A percentile compares a stretch with the other conserved stretches of the same genome.
Evolutionary conservation across 2,329 filamentous ascomycete genomes (phyloP).

Genomic region (Stachybotrys elegans): DNA sequence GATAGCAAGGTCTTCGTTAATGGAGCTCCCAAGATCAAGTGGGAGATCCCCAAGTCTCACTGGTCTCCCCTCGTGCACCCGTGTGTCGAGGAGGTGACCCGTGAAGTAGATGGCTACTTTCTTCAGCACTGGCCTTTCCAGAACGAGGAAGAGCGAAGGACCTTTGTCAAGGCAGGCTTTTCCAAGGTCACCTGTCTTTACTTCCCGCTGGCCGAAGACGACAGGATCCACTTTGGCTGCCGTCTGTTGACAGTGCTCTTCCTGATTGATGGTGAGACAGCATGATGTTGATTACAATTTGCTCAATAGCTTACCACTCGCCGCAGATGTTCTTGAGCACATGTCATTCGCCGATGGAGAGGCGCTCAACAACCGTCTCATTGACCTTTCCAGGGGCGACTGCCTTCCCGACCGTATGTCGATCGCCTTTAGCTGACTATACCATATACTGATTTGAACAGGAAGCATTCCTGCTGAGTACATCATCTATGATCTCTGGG

Average conservation of each 20-base stretch:
- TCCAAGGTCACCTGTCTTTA: constrained; percentile 31
- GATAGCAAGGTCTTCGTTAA: too few relatives aligned
- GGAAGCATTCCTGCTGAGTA: constrained; percentile 25
- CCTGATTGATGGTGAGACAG: background rate
- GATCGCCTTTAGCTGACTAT: too few relatives aligned
- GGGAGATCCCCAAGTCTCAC: too few relatives aligned
- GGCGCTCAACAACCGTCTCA: background rate
- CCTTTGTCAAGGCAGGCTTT: constrained; percentile 28
- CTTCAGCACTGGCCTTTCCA: constrained; percentile 31
- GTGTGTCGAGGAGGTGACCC: constrained; percentile 12
- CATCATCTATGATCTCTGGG: constrained; percentile 35
- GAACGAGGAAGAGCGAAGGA: constrained; percentile 20
- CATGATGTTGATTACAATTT: background rate
- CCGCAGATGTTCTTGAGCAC: background rate
- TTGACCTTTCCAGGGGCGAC: background rate
- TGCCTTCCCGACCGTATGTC: constrained; percentile 24
- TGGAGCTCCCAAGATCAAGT: too few relatives aligned
- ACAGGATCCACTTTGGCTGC: background rate
- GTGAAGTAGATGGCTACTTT: constrained; percentile 32
- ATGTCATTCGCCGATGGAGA: background rate
- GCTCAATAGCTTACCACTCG: background rate
- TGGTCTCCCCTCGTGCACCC: background rate
- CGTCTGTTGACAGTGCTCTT: background rate
- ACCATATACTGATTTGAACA: too few relatives aligned
- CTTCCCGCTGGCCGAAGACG: constrained; percentile 24